These are phyloP conservation scores for Cicer judaicum DNA, from an alignment of 306 rosid species.

Conservation along the genomic window DNA sequence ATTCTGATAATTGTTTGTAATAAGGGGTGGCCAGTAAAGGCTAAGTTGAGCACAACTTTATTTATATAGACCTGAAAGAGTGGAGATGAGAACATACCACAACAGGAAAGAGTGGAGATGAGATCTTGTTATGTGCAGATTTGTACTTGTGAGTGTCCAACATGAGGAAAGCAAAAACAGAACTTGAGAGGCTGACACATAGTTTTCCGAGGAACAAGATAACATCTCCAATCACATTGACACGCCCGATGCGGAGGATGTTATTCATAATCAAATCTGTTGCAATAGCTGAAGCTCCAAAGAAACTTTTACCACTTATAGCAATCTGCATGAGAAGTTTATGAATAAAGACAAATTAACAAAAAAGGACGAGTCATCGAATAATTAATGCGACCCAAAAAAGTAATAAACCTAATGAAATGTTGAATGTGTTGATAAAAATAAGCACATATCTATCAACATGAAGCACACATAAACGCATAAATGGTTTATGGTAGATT, in stretches of 20 bases:
- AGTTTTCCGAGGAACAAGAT: conserved; percentile 92
- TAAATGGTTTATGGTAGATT: conserved; percentile 31
- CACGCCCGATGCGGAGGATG: conserved; percentile 87
- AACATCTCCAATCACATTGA: conserved; percentile 94
- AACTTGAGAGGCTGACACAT: conserved; percentile 90
- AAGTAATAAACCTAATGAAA: conserved; percentile 1
- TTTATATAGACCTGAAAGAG: neutral
- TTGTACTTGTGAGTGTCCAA: conserved; percentile 81
- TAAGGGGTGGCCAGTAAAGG: neutral
- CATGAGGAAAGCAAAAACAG: conserved; percentile 89
- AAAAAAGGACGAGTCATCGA: neutral
- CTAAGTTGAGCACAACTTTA: neutral
- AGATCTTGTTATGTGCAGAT: conserved; percentile 83
- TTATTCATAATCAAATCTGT: conserved; percentile 84
- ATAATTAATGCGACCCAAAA: neutral
- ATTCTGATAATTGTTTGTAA: neutral
- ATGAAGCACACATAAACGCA: conserved; percentile 26
- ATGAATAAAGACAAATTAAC: conserved; percentile 18
- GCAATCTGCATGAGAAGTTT: conserved; percentile 71
- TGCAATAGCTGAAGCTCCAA: conserved; percentile 77
- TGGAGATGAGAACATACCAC: conserved; percentile 64
- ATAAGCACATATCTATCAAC: conserved; percentile 14
- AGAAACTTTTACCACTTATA: conserved; percentile 91
- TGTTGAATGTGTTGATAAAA: conserved; percentile 14
- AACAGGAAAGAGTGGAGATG: conserved; percentile 93